Base-by-base conservation (phyloP, 2,329 filamentous ascomycete species). In the Teratosphaeria destructans region DNA sequence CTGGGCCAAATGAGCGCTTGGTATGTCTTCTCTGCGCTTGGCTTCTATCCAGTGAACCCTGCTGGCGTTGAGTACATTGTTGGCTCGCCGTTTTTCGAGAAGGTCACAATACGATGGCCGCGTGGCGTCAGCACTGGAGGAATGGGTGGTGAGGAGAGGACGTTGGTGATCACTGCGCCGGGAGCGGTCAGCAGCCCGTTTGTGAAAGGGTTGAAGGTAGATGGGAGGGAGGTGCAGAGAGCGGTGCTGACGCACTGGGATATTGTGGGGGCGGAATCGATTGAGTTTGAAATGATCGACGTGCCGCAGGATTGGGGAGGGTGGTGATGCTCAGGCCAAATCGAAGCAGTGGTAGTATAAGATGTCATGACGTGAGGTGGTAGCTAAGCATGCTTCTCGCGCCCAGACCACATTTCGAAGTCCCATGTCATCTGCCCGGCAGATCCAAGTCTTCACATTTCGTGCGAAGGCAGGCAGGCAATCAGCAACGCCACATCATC, bases 1-100 rank as follows among this genome's bases (percentile, higher is more conserved):
- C 67, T 80, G 3, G 77, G 77, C 1, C 77, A 80, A 68, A 80
- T 79, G 77, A 79, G 76, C 60, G 76, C 77, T 0, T 80, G 77
- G 77, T 79, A 78, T 57, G 67, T 79, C 4, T 78, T 79, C 58
- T 77, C 76, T 0, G 75, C 77, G 4, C 63, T 79, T 10, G 77
- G 77, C 0, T 79, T 80, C 64, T 79, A 79, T 61, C 77, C 77
- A 0, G 70, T 79, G 47, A 76, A 79, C 59, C 72, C 77, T 0
- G 76, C 76, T 1, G 69, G 72, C 5, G 75, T 77, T 43, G 74
- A 78, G 60, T 80, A 80, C 63, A 66, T 79, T 4, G 68, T 79
- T 14, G 77, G 76, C 0, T 69, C 75, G 6, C 78, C 78, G 0
- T 77, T 79, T 58, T 79, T 79, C 57, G 77, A 79, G 65, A 72